A percentile compares a stretch with the other conserved stretches of the same genome.
These are phyloP conservation scores for Agrostemma githago DNA, from an alignment of 148 eudicot species.

Conservation along the genomic window DNA sequence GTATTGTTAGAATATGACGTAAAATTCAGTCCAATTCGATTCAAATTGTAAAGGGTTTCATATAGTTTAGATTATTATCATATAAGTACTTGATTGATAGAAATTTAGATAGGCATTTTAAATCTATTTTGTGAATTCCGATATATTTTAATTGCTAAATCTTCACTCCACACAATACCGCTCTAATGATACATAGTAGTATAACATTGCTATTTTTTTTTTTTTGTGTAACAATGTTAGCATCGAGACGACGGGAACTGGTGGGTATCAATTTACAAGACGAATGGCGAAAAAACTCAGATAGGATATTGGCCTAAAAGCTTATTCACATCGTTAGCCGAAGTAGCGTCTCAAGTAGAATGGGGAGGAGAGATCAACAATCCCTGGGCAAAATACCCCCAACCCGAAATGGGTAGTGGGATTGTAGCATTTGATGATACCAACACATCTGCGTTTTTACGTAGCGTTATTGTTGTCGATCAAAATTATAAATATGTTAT, in stretches of 20 bases:
- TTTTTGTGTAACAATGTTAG: background rate
- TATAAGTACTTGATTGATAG: no score
- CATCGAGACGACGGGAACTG: slow-evolving; percentile 4
- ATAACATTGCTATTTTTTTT: background rate
- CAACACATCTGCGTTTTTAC: background rate
- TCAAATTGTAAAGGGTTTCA: no score
- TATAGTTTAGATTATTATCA: no score
- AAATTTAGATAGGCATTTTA: no score
- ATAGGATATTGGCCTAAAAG: slow-evolving; percentile 11
- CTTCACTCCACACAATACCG: background rate
- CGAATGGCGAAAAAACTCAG: background rate
- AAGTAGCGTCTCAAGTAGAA: background rate
- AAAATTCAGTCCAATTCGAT: no score
- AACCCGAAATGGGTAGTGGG: slow-evolving; percentile 6
- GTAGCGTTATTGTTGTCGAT: background rate
- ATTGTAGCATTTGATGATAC: background rate
- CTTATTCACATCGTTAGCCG: slow-evolving; percentile 5
- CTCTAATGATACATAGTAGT: background rate
- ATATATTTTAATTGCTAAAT: no score
- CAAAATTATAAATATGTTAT: background rate
- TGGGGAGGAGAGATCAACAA: slow-evolving; percentile 18
- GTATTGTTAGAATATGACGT: no score
- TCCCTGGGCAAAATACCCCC: background rate
- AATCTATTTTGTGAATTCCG: no score
- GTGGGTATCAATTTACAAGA: background rate